Percentiles rank a stretch among this genome's conserved stretches.
These are phyloP conservation scores for Salix caprea DNA, from an alignment of 345 rosid species.

Conservation along the genomic window DNA sequence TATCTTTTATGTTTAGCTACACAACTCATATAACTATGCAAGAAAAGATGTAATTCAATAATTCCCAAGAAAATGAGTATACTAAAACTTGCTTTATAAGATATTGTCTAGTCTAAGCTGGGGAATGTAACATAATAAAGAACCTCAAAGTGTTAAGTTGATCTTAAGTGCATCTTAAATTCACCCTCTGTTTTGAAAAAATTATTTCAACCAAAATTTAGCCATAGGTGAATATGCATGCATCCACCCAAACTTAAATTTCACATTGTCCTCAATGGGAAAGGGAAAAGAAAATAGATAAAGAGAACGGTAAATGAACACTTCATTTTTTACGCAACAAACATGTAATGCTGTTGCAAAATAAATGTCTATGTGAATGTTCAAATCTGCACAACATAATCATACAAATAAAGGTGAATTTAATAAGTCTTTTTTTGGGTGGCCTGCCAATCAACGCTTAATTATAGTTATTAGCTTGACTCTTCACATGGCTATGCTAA, in stretches of 20 bases:
- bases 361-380: no score
- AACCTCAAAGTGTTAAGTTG: background rate
- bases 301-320: no score
- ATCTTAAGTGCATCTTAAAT: no score
- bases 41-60: background rate
- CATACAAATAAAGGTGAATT: background rate
- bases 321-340: fast-evolving
- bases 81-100: no score
- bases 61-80: no score
- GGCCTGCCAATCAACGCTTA: no score
- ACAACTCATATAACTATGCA: background rate
- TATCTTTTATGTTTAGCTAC: background rate
- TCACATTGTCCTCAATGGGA: background rate
- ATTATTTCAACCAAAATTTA: no score
- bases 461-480: no score
- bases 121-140: background rate
- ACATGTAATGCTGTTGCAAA: no score
- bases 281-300: no score
- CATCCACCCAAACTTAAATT: background rate
- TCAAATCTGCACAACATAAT: background rate
- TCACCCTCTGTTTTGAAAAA: no score
- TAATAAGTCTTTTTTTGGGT: background rate
- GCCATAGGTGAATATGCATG: background rate
- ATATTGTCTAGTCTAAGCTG: background rate
- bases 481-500: no score